Evolutionary conservation across 2,329 filamentous ascomycete genomes (phyloP).

Genomic region (Pseudogymnoascus sp.): DNA sequence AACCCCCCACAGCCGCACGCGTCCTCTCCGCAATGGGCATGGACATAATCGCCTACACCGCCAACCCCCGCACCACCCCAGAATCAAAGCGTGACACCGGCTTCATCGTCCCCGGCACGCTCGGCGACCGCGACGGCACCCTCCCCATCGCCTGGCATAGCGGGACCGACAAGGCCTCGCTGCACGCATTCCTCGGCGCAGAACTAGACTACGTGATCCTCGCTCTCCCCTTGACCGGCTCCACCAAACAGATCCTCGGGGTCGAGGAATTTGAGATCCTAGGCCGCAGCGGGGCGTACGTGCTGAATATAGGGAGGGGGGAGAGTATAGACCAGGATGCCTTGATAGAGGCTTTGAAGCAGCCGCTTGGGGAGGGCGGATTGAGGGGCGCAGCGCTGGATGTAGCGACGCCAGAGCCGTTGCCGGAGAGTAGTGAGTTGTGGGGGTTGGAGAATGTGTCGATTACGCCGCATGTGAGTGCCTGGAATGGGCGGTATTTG

Average conservation of each 20-base stretch:
- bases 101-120: conserved; percentile 57
- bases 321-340: conserved; percentile 53
- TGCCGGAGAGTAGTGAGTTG: conserved; percentile 51
- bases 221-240: conserved; percentile 30
- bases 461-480: conserved; percentile 59
- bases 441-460: conserved; percentile 56
- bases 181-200: conserved; percentile 30
- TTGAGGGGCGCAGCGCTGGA: conserved; percentile 58
- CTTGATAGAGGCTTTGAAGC: conserved; percentile 45
- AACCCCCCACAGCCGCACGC: conserved; percentile 37
- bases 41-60: conserved; percentile 59
- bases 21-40: conserved; percentile 52
- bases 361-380: conserved; percentile 32
- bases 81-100: conserved; percentile 49
- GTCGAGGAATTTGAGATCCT: conserved; percentile 32
- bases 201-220: conserved; percentile 33
- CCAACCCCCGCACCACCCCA: conserved; percentile 48
- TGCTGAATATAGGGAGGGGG: conserved; percentile 60
- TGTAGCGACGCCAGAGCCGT: conserved; percentile 61
- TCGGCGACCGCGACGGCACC: conserved; percentile 34
- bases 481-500: conserved; percentile 45
- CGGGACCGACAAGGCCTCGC: conserved; percentile 26
- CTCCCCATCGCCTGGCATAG: conserved; percentile 32
- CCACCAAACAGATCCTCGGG: conserved; percentile 35
- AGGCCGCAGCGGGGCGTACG: conserved; percentile 39